Conservation (phyloP, 495 filamentous ascomycete genomes). For the Xylaria intraflava region DNA sequence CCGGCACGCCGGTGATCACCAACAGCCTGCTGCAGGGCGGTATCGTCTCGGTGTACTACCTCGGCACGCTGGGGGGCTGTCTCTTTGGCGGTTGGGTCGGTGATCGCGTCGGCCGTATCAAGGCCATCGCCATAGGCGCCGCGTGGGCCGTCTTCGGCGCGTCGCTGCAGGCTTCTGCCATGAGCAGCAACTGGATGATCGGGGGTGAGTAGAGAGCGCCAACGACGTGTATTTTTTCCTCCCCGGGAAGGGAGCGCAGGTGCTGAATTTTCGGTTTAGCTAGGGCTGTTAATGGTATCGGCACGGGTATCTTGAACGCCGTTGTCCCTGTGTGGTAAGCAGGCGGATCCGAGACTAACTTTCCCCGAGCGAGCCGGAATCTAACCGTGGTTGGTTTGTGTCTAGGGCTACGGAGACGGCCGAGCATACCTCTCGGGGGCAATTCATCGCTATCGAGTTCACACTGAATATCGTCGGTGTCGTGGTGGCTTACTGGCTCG, state of each 20-base stretch:
- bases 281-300: constrained; percentile 59
- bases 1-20: constrained; percentile 46
- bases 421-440: constrained; percentile 60
- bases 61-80: constrained; percentile 58
- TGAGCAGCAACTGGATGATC: constrained; percentile 66
- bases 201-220: constrained; percentile 44
- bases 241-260: not conserved
- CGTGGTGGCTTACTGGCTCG: constrained; percentile 66
- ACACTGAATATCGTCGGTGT: constrained; percentile 70
- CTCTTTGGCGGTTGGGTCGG: constrained; percentile 56
- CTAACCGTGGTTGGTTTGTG: constrained; percentile 2
- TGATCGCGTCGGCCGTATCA: constrained; percentile 56
- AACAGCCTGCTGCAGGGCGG: constrained; percentile 61
- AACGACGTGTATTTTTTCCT: too few species aligned
- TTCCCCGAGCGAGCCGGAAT: not conserved
- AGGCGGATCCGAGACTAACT: constrained; percentile 3
- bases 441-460: constrained; percentile 68
- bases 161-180: constrained; percentile 54
- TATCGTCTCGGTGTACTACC: constrained; percentile 64
- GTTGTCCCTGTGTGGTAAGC: constrained; percentile 59
- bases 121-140: constrained; percentile 51
- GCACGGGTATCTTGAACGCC: constrained; percentile 67
- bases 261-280: constrained; percentile 30
- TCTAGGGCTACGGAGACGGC: constrained; percentile 56
- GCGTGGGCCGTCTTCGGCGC: constrained; percentile 55